Evolutionary conservation across 305 asterid genomes (phyloP), one percentile per base, ranked within the genome.

Genomic region (Solanum hybrid): DNA sequence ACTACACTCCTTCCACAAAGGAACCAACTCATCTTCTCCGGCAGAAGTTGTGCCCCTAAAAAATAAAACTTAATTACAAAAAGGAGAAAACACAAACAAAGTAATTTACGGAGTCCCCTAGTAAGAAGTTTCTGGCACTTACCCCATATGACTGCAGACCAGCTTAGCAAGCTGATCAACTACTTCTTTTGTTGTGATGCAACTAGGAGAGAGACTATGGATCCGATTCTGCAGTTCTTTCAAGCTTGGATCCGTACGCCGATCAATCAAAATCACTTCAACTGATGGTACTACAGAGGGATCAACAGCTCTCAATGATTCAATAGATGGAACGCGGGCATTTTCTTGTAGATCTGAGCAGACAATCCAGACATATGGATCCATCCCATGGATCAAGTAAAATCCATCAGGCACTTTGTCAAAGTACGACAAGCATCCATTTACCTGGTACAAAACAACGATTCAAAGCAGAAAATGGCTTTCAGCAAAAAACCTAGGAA

Each of bases 141-240:
- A 97, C 99, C 99, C 99, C 99, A 97, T 93, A 88, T 93, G 97
- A 92, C 93, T 94, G 95, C 96, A 95, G 29, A 96, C 98, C 91
- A 98, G 94, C 95, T 96, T 95, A 56, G 99, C 98, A 40, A 98
- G 96, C 89, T 96, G 98, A 72, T 97, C 99, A 92, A 96, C 99
- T 91, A 97, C 98, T 87, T 98, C 98, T 78, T 93, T 88, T 79
- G 94, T 91, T 90, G 96, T 95, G 80, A 90, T 91, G 90, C 99
- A 94, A 90, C 94, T 91, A 71, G 95, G 93, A 69, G 99, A 93
- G 91, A 95, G 77, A 82, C 81, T 92, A 86, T 91, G 94, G 84
- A 93, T 91, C 91, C 96, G 97, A 91, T 92, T 94, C 90, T 94
- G 99, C 85, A 98, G 92, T 91, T 97, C 98, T 92, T 92, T 95